Base-by-base conservation (phyloP, 225 moss, liverwort and hornwort genomes). In the Asterella californica region DNA sequence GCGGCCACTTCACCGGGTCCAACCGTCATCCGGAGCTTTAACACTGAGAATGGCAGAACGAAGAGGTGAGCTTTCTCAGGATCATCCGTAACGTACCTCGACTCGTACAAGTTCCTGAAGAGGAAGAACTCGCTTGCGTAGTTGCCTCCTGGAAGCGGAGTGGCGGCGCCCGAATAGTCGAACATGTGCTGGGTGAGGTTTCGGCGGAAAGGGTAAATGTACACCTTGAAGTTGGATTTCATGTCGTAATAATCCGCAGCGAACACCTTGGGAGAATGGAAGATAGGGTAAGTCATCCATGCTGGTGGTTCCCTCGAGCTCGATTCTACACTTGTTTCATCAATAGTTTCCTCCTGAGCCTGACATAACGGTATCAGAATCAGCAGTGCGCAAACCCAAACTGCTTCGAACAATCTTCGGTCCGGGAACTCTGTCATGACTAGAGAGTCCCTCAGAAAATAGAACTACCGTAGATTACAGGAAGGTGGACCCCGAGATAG, bases 61-160 rank as follows among this genome's bases (percentile, higher is more conserved):
- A 93, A 95, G 37, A 93, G 92, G 70, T 91, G 84, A 66, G 95
- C 95, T 70, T 84, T 82, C 32, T 87, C 81, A 6, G 91, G 88
- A 75, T 93, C 87, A 2, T 88, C 69, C 10, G 93, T 92, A 67
- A 90, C 61, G 67, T 93, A 86, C 27, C 60, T 81, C 72, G 90
- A 89, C 85, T 92, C 91, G 82, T 85, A 86, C 45, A 93, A 83
- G 81, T 92, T 95, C 48, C 91, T 88, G 85, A 93, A 91, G 80
- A 93, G 91, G 70, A 85, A 93, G 8, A 82, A 87, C 81, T 95
- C 95, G 74, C 93, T 93, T 71, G 95, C 88, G 79, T 93, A 93
- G 82, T 93, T 95, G 33, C 95, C 95, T 36, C 76, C 76, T 46
- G 93, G 88, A 63, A 91, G 83, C 61, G 87, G 88, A 48, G 89